These are phyloP conservation scores for Escallonia herrerae DNA, from an alignment of 129 eudicot genomes.

Conservation along the genomic window DNA sequence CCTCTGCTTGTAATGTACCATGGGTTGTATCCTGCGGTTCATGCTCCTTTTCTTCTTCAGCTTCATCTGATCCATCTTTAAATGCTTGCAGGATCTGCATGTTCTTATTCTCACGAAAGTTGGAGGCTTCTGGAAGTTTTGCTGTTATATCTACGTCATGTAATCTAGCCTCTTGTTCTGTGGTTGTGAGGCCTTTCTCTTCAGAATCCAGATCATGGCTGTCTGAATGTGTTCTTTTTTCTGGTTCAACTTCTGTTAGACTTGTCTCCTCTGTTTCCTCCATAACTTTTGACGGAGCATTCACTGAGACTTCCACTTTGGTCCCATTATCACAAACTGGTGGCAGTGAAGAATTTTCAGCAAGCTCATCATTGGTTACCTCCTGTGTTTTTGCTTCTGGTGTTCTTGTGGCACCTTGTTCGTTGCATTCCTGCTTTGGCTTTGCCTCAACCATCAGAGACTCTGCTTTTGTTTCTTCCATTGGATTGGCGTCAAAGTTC, in stretches of 20 bases:
- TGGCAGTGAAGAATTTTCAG: not conserved
- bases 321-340: not conserved
- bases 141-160: not conserved
- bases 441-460: not conserved
- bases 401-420: constrained; percentile 1
- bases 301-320: constrained; percentile 2
- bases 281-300: not conserved
- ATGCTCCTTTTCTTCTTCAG: constrained; percentile 5
- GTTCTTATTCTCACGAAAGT: constrained; percentile 2
- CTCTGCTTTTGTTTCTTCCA: constrained; percentile 4
- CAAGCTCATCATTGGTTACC: constrained; percentile 3
- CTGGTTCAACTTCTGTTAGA: not conserved
- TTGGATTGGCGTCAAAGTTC: not conserved
- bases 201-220: not conserved
- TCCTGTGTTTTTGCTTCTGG: not conserved
- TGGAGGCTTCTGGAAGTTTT: not conserved
- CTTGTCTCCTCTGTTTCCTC: constrained; percentile 2
- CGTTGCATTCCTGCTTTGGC: not conserved
- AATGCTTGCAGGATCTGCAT: not conserved
- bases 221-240: not conserved
- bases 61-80: constrained; percentile 1
- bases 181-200: not conserved
- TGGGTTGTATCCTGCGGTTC: constrained; percentile 1
- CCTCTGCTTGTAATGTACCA: constrained; percentile 1
- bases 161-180: not conserved